Conservation (phyloP, 768 basidiomycete genomes). For the Galerina sulciceps region DNA sequence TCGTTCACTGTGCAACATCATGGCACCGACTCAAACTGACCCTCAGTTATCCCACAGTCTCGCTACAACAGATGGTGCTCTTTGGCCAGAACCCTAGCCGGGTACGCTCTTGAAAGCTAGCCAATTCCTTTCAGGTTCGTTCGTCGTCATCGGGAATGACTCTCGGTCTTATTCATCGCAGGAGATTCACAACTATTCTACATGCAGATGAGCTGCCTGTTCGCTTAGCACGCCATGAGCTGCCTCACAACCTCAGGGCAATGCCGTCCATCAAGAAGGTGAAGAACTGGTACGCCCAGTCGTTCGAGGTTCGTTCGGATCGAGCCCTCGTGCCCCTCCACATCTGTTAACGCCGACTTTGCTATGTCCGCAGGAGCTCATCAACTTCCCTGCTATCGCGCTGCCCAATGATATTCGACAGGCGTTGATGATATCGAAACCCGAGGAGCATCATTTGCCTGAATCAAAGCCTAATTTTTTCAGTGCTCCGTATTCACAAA, state of each 20-base stretch:
- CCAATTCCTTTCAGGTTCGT: conserved; percentile 80
- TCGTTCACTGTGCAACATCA: conserved; percentile 33
- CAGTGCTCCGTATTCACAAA: conserved; percentile 44
- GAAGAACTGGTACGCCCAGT: conserved; percentile 99
- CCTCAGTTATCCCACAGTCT: conserved; percentile 62
- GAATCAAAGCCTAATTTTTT: conserved; percentile 84
- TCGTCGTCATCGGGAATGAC: neutral
- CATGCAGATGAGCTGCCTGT: conserved; percentile 88
- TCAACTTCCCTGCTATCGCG: conserved; percentile 80
- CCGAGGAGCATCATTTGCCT: conserved; percentile 58
- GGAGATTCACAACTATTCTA: neutral
- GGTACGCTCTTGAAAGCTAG: conserved; percentile 93
- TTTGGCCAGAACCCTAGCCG: conserved; percentile 95
- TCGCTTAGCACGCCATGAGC: conserved; percentile 88
- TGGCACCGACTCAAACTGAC: conserved; percentile 45
- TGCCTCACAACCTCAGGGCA: conserved; percentile 87
- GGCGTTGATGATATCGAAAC: conserved; percentile 56
- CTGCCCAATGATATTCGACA: conserved; percentile 71
- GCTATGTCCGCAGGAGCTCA: conserved; percentile 69
- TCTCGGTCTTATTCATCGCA: neutral
- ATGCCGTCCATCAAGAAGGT: conserved; percentile 95
- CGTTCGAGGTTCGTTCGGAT: conserved; percentile 78
- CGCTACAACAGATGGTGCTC: conserved; percentile 97
- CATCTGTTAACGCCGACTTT: neutral
- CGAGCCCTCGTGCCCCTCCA: neutral